Base-by-base conservation (phyloP, 2,329 filamentous ascomycete genomes). In the Pseudocercospora fijiensis region DNA sequence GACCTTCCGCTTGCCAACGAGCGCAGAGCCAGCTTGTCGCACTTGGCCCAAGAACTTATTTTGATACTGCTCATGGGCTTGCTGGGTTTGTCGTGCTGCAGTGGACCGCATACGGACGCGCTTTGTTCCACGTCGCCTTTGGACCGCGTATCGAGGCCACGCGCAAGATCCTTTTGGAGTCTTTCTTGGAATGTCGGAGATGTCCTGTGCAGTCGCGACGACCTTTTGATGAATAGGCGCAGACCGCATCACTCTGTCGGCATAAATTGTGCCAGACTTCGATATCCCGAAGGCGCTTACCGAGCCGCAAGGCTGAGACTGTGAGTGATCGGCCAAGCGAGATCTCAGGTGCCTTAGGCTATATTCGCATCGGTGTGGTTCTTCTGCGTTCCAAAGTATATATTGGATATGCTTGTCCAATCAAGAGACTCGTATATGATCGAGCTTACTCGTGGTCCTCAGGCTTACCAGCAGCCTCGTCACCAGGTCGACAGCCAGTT, bases 231-330 rank as follows among this genome's bases (percentile, higher is more conserved):
- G 18, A 56, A 56, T 41, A 56, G 27, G 53, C 28, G 27, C 53
- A 56, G 53, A 56, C 24, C 53, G 53, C n/a, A 56, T 28, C 53
- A 41, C 28, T 16, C 18, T 33, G 8, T 37, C 16, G 27, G 18
- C 8, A 1, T 33, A 18, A 20, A 22, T 22, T 30, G n/a, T 18
- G 41, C 26, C 22, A 55, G 13, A 18, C 53, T 56, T 56, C 30
- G 53, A 28, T 7, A 56, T 56, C 53, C 53, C 53, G 53, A 24
- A 49, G 28, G 30, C n/a, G 53, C 53, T 37, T 33, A 56, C 53
- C 30, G 28, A 56, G 22, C 30, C n/a, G 53, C 51, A 56, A 18
- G 16, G 53, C 27, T 56, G 30, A 24, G 28, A 20, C n/a, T 16
- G 9, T 8, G 10, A n/a, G 4, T 28, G 22, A 16, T 24, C 24